Evolutionary conservation across 352 stramenopile species (phyloP).

Genomic region (Phytopythium aichiense): DNA sequence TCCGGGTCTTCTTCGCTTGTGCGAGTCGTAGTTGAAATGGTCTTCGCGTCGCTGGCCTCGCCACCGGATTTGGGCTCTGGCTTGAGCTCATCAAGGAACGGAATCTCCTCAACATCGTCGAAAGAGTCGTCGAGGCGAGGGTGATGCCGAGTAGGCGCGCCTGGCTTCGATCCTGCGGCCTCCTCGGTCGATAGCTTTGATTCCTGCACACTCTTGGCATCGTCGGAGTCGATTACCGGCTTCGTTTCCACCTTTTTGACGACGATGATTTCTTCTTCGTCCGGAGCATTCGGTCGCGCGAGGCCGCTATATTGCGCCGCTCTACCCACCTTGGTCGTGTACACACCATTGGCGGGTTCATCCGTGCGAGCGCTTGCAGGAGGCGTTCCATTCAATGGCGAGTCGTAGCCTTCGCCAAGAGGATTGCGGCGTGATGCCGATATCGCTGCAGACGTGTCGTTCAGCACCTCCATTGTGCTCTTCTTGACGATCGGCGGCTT

Average conservation of each 20-base stretch:
- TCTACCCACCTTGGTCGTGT: slow-evolving; percentile 32
- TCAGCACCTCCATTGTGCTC: slow-evolving; percentile 69
- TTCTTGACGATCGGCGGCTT: slow-evolving; percentile 42
- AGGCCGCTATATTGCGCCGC: slow-evolving; percentile 56
- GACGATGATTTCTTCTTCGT: slow-evolving; percentile 70
- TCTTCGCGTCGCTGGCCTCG: background rate
- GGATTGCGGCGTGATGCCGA: slow-evolving; percentile 19
- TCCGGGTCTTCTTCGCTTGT: slow-evolving; percentile 43
- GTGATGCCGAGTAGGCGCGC: slow-evolving; percentile 7
- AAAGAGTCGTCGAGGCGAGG: slow-evolving; percentile 48
- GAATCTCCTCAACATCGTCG: slow-evolving; percentile 81
- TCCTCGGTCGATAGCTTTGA: slow-evolving; percentile 5
- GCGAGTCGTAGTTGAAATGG: background rate
- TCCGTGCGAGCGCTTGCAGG: slow-evolving; percentile 4
- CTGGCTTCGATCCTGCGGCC: background rate
- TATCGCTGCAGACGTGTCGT: slow-evolving; percentile 44
- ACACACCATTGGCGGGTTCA: slow-evolving; percentile 14
- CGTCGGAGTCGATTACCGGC: slow-evolving; percentile 16
- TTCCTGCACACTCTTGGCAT: background rate
- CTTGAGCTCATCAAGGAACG: slow-evolving; percentile 61
- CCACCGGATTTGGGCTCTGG: slow-evolving; percentile 27
- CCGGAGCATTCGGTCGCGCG: slow-evolving; percentile 41
- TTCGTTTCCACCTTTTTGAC: slow-evolving; percentile 62
- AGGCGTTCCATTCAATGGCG: background rate
- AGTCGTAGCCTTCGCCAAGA: slow-evolving; percentile 2